Conservation (phyloP, 2,329 filamentous ascomycete species). For the Periconia sp. region DNA sequence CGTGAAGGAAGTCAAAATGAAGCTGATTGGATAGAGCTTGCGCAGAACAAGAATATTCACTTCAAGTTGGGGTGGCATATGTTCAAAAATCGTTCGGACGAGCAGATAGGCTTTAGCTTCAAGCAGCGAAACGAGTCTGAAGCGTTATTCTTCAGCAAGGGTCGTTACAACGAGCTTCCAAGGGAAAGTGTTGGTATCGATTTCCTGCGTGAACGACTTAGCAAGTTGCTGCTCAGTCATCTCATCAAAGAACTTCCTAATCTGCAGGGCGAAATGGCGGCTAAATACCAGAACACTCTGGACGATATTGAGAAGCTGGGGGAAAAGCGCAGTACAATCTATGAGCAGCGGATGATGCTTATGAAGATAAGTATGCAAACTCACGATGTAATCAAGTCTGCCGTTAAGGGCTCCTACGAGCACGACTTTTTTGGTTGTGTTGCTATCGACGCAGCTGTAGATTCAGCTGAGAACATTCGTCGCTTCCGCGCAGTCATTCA, state of each 20-base stretch:
- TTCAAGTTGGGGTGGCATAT: conserved; percentile 57
- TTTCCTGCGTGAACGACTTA: conserved; percentile 52
- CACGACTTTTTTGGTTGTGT: conserved; percentile 52
- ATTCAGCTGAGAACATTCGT: conserved; percentile 32
- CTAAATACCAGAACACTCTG: conserved; percentile 25
- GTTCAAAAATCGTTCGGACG: conserved; percentile 51
- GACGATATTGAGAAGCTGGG: conserved; percentile 53
- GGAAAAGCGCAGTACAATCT: conserved; percentile 46
- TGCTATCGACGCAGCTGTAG: conserved; percentile 17
- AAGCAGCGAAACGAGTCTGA: conserved; percentile 46
- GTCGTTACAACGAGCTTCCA: conserved; percentile 29
- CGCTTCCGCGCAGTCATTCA: conserved; percentile 60
- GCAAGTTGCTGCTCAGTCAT: conserved; percentile 50
- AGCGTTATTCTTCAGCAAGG: conserved; percentile 36
- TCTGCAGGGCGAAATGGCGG: conserved; percentile 33
- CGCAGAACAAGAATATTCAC: conserved; percentile 43
- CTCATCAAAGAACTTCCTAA: conserved; percentile 39
- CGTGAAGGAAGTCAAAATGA: too few relatives aligned
- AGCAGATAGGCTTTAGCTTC: conserved; percentile 38
- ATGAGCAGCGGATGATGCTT: conserved; percentile 55
- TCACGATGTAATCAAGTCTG: conserved; percentile 48
- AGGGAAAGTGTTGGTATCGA: conserved; percentile 50
- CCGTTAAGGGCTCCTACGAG: conserved; percentile 55
- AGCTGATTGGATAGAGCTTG: conserved; percentile 50
- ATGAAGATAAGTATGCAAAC: conserved; percentile 51